Evolutionary conservation across 495 filamentous ascomycete species (phyloP).

Genomic region (Xylaria sp.): DNA sequence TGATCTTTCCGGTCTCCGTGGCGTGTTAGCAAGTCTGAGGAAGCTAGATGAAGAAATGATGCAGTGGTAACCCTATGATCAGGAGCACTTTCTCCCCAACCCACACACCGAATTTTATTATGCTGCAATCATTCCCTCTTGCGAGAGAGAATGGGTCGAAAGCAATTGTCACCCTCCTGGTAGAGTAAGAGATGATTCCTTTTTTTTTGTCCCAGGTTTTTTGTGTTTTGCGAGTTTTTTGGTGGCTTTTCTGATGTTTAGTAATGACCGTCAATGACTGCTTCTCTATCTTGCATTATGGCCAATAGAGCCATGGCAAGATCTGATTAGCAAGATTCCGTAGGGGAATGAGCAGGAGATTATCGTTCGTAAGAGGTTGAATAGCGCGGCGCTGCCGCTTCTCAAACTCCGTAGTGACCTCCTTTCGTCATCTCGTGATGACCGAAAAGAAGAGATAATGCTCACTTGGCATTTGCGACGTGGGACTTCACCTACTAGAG

Average conservation of each 20-base stretch:
- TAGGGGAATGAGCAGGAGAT: not conserved
- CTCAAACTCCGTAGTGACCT: not conserved
- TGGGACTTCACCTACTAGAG: not conserved
- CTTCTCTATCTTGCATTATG: not conserved
- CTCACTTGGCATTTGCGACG: not conserved
- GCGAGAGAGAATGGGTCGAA: not conserved
- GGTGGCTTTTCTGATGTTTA: not conserved
- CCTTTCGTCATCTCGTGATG: not conserved
- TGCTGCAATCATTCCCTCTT: not conserved
- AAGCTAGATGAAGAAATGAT: not conserved
- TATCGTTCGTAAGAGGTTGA: not conserved
- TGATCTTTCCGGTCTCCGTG: not conserved
- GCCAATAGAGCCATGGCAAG: not conserved
- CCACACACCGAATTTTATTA: not conserved
- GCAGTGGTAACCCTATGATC: not conserved
- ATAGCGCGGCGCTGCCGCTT: not conserved
- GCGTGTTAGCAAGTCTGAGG: not conserved
- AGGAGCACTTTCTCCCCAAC: not conserved
- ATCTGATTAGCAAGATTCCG: not conserved
- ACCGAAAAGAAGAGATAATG: not conserved
- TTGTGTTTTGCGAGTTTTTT: slow-evolving; percentile 14
- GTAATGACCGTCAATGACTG: not conserved
- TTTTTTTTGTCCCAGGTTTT: slow-evolving; percentile 4
- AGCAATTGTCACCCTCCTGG: not conserved
- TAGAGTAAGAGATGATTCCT: not conserved